Percentiles rank a stretch among this genome's conserved stretches.
These are phyloP conservation scores for Croton laevigatus DNA, from an alignment of 441 rosid genomes.

Conservation along the genomic window DNA sequence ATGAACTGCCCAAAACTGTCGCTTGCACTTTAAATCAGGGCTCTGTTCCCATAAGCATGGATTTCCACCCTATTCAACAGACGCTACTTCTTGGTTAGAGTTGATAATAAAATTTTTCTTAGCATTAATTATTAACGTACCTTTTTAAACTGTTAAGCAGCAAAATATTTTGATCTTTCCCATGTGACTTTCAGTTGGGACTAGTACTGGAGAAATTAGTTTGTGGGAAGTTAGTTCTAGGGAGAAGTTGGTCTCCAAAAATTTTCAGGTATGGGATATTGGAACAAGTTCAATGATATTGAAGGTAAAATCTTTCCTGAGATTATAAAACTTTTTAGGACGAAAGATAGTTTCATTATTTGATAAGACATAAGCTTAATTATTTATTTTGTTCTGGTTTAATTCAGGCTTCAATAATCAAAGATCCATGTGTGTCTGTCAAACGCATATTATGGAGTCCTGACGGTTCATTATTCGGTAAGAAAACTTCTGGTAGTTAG, in stretches of 20 bases:
- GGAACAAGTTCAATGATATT: slow-evolving; percentile 49
- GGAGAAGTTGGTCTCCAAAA: slow-evolving; percentile 51
- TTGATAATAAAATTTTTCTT: slow-evolving; percentile 1
- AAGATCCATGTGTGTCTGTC: slow-evolving; percentile 55
- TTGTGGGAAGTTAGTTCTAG: slow-evolving; percentile 77
- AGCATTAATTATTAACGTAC: slow-evolving; percentile 5
- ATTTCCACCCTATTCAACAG: slow-evolving; percentile 73
- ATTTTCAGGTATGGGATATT: slow-evolving; percentile 71
- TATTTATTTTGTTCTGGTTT: slow-evolving; percentile 17
- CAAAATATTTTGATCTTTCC: slow-evolving; percentile 3
- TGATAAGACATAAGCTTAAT: slow-evolving; percentile 10
- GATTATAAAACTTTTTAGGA: slow-evolving; percentile 7
- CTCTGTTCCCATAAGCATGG: slow-evolving; percentile 75
- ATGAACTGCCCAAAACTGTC: slow-evolving; percentile 46
- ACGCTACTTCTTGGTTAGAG: slow-evolving; percentile 69
- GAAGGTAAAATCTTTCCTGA: slow-evolving; percentile 48
- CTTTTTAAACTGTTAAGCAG: slow-evolving; percentile 2
- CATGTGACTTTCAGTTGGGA: slow-evolving; percentile 59
- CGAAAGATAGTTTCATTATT: not conserved
- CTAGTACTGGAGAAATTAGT: slow-evolving; percentile 59
- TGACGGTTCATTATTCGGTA: slow-evolving; percentile 83
- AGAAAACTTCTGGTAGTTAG: not conserved
- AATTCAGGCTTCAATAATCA: slow-evolving; percentile 55
- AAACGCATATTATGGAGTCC: slow-evolving; percentile 87
- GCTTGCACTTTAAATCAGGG: slow-evolving; percentile 52